Evolutionary conservation across 1,284 basidiomycete genomes (phyloP).

Genomic region (Porogramme epimiltina): DNA sequence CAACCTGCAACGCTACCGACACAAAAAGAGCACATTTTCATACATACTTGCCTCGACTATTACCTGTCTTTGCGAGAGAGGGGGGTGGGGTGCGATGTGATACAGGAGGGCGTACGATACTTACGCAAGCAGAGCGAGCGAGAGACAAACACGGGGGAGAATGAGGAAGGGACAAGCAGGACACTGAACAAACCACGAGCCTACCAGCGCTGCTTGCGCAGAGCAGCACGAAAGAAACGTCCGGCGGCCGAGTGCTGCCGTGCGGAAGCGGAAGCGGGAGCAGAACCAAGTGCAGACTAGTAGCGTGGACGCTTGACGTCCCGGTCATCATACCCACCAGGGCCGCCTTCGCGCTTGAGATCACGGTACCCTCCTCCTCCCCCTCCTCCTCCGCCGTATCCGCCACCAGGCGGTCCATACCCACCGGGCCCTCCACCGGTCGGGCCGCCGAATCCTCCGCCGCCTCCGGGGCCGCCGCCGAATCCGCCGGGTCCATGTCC

Average conservation of each 20-base stretch:
- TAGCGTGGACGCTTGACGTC: conserved; percentile 82
- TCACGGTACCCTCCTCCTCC: conserved; percentile 42
- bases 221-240: too few relatives aligned
- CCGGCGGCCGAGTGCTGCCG: too few relatives aligned
- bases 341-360: conserved; percentile 71
- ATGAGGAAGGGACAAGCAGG: conserved; percentile 7
- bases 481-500: conserved; percentile 36
- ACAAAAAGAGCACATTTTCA: conserved; percentile 12
- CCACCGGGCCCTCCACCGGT: conserved; percentile 71
- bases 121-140: conserved; percentile 23
- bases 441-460: conserved; percentile 59
- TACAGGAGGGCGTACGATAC: conserved; percentile 18
- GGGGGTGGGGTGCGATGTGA: not conserved
- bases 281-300: conserved; percentile 43
- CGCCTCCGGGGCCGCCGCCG: conserved; percentile 37
- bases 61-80: conserved; percentile 24
- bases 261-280: too few relatives aligned
- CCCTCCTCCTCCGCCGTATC: conserved; percentile 29
- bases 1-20: not conserved
- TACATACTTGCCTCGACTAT: conserved; percentile 32
- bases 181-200: conserved; percentile 21
- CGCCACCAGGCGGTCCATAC: conserved; percentile 42
- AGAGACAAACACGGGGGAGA: conserved; percentile 2
- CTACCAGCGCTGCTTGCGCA: conserved; percentile 17
- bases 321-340: conserved; percentile 77